phyloP scores from a whole-genome alignment of 257 asterid genomes.

The Linderniella brevidens region DNA sequence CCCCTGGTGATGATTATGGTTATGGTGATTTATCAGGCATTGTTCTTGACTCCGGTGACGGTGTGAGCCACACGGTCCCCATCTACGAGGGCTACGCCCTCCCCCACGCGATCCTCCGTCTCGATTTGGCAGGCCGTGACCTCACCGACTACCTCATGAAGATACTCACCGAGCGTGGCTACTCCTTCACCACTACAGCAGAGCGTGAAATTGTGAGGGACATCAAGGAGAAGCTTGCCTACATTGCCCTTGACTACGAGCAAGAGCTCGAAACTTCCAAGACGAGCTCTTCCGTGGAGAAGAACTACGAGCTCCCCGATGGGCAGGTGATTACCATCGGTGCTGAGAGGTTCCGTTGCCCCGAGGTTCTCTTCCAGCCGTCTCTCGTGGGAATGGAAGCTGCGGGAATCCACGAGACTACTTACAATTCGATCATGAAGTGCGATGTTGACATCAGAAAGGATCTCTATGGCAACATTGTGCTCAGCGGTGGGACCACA shows the following conservation, averaged over 20 bases:
- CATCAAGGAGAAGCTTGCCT: slow-evolving; percentile 31
- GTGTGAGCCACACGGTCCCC: slow-evolving; percentile 18
- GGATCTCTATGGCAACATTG: no score
- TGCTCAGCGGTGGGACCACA: no score
- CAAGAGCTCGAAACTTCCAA: slow-evolving; percentile 29
- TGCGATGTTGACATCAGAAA: slow-evolving; percentile 8
- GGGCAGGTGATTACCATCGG: slow-evolving; percentile 34
- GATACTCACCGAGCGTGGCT: slow-evolving; percentile 33
- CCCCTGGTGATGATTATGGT: no score
- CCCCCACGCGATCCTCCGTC: slow-evolving; percentile 33
- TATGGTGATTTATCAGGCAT: slow-evolving; percentile 19
- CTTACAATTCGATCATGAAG: slow-evolving; percentile 15
- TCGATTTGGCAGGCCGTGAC: slow-evolving; percentile 31
- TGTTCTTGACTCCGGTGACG: slow-evolving; percentile 20
- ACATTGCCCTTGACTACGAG: slow-evolving; percentile 33
- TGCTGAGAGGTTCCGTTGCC: slow-evolving; percentile 29
- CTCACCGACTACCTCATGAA: slow-evolving; percentile 28
- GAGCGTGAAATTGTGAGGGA: slow-evolving; percentile 39
- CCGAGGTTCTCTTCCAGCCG: slow-evolving; percentile 41
- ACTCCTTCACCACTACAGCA: slow-evolving; percentile 31
- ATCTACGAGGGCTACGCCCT: slow-evolving; percentile 30
- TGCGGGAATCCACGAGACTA: slow-evolving; percentile 14
- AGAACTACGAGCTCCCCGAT: slow-evolving; percentile 34
- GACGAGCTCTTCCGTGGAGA: slow-evolving; percentile 31
- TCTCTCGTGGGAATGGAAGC: slow-evolving; percentile 16